Base-by-base conservation (phyloP, 345 rosid genomes). In the Punica granatum region DNA sequence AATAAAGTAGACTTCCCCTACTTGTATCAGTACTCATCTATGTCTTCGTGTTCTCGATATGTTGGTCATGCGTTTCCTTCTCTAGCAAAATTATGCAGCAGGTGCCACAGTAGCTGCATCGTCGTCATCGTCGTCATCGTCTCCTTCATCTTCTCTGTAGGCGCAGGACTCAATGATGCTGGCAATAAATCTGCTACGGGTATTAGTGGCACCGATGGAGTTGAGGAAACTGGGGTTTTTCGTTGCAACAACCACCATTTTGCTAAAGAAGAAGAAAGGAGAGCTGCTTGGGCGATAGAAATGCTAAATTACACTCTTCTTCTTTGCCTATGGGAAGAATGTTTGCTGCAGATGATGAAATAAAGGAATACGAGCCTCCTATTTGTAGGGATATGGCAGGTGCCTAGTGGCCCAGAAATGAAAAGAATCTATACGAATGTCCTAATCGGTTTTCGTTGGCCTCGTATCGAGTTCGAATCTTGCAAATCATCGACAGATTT, bases 91-190 rank as follows among this genome's bases (percentile, higher is more conserved):
- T 42, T 23, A 69, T 1, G 72, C 72, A 4, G 72, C 72, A 19
- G 72, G 72, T 7, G 72, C 72, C 39, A 65, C 68, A 21, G 56
- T 46, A 3, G 63, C 33, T 11, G 59, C 59, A 13, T 51, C 72
- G 0, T 48, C 72, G 0, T 60, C 67, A 19, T 69, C 72, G 7
- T 69, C 72, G 11, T 69, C 72, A 1, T 65, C 67, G 0, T 67
- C 70, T 6, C 12, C 64, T 1, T 60, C 71, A 51, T 35, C 31
- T 66, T 66, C 69, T 28, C 69, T 14, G 61, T 6, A 66, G 56
- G 30, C 2, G 56, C 16, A 9, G 37, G 58, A 35, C 33, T 3
- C 10, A 6, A 11, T 6, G 34, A 11, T 11, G 11, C 11, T 37
- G 41, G 16, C 14, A 3, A 30, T 32, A 13, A 34, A 11, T 1